phyloP scores from a whole-genome alignment of 176 grass and related monocot species.

The Paspalum vaginatum region DNA sequence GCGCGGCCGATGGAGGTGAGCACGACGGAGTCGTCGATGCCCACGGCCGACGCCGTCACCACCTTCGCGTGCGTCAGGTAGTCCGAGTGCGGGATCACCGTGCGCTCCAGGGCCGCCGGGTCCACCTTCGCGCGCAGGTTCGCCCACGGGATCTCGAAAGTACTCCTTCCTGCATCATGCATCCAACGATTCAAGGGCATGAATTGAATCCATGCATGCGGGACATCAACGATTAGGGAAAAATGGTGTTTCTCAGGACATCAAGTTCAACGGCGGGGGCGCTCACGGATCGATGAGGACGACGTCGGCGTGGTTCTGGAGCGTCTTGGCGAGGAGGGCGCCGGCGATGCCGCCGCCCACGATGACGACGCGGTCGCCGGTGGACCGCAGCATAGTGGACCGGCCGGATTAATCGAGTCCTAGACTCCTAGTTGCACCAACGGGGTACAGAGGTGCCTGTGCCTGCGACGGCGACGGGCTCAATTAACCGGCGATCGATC shows the following conservation, averaged over 20 bases:
- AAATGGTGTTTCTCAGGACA: neutral
- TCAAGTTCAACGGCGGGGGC: neutral
- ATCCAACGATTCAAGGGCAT: neutral
- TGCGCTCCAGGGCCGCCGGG: slow-evolving; percentile 44
- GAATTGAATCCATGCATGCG: neutral
- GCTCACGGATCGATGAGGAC: slow-evolving; percentile 77
- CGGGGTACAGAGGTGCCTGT: neutral
- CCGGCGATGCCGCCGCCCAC: slow-evolving; percentile 76
- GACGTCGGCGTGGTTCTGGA: slow-evolving; percentile 67
- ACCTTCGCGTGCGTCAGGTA: slow-evolving; percentile 62
- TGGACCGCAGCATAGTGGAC: slow-evolving; percentile 38
- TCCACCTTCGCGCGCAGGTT: slow-evolving; percentile 75
- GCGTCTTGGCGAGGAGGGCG: slow-evolving; percentile 66
- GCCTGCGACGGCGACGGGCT: neutral
- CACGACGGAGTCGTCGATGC: slow-evolving; percentile 60
- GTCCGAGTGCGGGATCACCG: slow-evolving; percentile 63
- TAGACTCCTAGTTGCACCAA: neutral
- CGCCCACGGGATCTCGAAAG: slow-evolving; percentile 86
- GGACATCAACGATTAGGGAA: neutral
- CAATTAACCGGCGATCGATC: slow-evolving; percentile 9
- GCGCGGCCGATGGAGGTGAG: slow-evolving; percentile 49
- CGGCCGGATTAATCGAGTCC: neutral
- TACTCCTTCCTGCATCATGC: slow-evolving; percentile 63
- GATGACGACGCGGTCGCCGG: slow-evolving; percentile 64
- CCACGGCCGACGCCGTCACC: slow-evolving; percentile 41